Percentiles rank a stretch among this genome's conserved stretches.
These are phyloP conservation scores for Cyclotella cryptica DNA, from an alignment of 108 stramenopile genomes.

Conservation along the genomic window DNA sequence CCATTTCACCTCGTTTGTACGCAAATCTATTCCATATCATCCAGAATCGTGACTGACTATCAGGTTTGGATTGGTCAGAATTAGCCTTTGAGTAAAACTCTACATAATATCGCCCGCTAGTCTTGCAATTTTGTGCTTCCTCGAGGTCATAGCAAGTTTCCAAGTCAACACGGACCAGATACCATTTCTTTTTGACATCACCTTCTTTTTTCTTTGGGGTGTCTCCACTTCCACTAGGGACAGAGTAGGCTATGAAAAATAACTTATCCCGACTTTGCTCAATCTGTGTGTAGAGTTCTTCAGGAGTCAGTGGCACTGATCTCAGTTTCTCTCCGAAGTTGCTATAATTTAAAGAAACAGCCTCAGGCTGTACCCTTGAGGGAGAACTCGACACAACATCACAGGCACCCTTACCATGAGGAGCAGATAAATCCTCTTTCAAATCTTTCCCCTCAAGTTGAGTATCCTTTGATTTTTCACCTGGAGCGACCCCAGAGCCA, in stretches of 20 bases:
- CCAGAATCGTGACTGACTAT: slow-evolving; percentile 43
- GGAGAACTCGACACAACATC: too few relatives aligned
- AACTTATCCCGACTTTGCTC: slow-evolving; percentile 37
- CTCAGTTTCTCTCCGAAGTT: background rate
- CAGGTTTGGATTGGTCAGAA: slow-evolving; percentile 29
- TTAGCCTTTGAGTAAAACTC: slow-evolving; percentile 45
- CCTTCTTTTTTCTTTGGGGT: background rate
- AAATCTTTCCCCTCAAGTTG: too few relatives aligned
- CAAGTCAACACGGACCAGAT: slow-evolving; percentile 46
- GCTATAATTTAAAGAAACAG: background rate
- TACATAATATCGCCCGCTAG: slow-evolving; percentile 41
- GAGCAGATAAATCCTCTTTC: too few relatives aligned
- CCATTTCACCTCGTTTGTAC: slow-evolving; percentile 24
- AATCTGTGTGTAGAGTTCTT: slow-evolving; percentile 42
- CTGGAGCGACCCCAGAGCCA: too few relatives aligned
- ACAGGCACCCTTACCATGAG: too few relatives aligned
- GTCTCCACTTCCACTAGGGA: background rate
- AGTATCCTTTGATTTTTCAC: too few relatives aligned
- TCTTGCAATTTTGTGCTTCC: slow-evolving; percentile 17
- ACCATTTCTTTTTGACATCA: slow-evolving; percentile 20
- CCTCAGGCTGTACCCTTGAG: too few relatives aligned
- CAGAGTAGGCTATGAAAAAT: slow-evolving; percentile 45
- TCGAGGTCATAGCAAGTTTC: slow-evolving; percentile 11
- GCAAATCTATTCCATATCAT: slow-evolving; percentile 40
- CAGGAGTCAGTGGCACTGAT: background rate